Evolutionary conservation across 192 early-diverging fungal genomes (phyloP).

Genomic region (Coemansia sp.): DNA sequence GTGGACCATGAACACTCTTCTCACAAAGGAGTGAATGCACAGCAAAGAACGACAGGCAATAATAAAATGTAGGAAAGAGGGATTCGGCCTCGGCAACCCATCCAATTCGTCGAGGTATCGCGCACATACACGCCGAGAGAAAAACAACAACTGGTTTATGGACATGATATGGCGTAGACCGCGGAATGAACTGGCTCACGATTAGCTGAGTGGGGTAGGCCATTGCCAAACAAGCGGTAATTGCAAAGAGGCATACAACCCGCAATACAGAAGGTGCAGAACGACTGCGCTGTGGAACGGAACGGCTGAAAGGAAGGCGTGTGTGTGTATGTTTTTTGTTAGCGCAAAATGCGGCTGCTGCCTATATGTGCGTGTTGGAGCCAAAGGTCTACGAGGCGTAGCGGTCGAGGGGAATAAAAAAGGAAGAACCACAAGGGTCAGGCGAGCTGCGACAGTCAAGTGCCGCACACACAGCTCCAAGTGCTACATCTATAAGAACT

Average conservation of each 20-base stretch:
- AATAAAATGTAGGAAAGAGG: neutral
- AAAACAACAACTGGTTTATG: neutral
- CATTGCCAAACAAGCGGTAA: neutral
- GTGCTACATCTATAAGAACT: constrained; percentile 4
- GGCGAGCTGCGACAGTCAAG: constrained; percentile 1
- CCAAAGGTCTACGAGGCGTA: neutral
- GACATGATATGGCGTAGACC: neutral
- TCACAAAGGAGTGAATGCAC: neutral
- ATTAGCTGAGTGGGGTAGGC: neutral
- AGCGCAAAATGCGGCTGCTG: neutral
- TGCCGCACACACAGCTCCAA: neutral
- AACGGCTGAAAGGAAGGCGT: neutral
- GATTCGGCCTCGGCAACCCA: neutral
- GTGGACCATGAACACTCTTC: neutral
- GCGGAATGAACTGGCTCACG: constrained; percentile 1
- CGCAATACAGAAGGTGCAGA: neutral
- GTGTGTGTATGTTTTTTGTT: neutral
- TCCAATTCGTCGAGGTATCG: constrained; percentile 4
- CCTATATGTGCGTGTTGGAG: neutral
- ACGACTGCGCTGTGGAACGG: constrained; percentile 3
- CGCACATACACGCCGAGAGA: neutral
- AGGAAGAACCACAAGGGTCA: neutral
- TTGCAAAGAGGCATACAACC: neutral
- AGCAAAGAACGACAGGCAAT: neutral
- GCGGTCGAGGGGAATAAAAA: constrained; percentile 4